Evolutionary conservation across 2,329 filamentous ascomycete species (phyloP), one percentile per base, ranked within the genome.

Genomic region (Trichophyton rubrum): DNA sequence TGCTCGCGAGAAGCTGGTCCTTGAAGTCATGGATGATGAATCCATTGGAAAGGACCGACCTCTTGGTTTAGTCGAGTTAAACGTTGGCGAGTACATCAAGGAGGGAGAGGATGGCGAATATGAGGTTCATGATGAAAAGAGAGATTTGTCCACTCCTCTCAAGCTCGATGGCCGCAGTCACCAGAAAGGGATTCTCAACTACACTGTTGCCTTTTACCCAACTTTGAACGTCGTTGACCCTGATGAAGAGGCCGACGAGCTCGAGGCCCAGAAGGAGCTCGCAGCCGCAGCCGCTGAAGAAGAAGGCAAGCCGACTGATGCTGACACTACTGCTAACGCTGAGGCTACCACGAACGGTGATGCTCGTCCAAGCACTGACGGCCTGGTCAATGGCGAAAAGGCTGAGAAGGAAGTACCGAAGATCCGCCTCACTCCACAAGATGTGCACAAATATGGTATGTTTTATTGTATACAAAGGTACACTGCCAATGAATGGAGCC

Each of bases 1-100:
- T 5, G 68, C 82, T 13, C 86, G 89, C 35, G 93, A 99, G 72
- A 90, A 88, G 69, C 78, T 99, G 33, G 85, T 85, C 0, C 76
- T 99, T 17, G 93, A 99, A 73, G 90, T 97, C 65, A 96, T 99
- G 92, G 93, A 99, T 68, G 85, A 93, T 63, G 93, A 99, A 74
- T 91, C 85, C 67, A 81, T 97, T 69, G 89, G 89, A 68, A 93
- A 90, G 71, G 93, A 99, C 72, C 87, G 93, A 61, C 88, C 88
- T 47, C 81, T 99, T 38, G 93, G 93, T 59, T 80, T 87, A 60
- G 76, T 93, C 17, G 91, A 97, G 66, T 74, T 96, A 27, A 79
- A 82, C 59, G 85, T 87, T 7, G 79, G 85, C 17, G 89, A 97
- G 64, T 97, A 89, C 71, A 82, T 97, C 64, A 75, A 77, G 3